phyloP scores from a whole-genome alignment of 2,329 filamentous ascomycete genomes.

The Trichoderma koningiopsis region DNA sequence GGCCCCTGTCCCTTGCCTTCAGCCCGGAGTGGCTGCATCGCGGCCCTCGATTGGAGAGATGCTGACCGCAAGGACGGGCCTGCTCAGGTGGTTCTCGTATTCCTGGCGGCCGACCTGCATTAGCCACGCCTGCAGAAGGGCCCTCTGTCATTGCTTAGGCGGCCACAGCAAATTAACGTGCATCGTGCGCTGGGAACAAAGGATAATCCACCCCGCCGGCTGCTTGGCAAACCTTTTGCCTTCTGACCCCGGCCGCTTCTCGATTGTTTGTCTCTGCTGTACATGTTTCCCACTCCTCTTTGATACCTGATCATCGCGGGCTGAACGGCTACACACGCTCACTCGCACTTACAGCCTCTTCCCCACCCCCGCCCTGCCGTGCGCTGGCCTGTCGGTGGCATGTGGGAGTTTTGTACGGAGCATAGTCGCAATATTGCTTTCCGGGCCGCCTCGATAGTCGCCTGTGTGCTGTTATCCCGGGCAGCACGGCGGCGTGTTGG shows the following conservation, averaged over 20 bases:
- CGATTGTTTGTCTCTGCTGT: not conserved
- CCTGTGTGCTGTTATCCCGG: not conserved
- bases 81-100: slow-evolving; percentile 28
- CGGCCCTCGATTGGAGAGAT: slow-evolving; percentile 24
- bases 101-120: slow-evolving; percentile 26
- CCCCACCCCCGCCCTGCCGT: slow-evolving; percentile 1
- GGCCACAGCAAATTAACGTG: not conserved
- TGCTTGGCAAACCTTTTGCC: not conserved
- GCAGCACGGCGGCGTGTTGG: not conserved
- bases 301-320: not conserved
- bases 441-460: not conserved
- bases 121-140: not conserved
- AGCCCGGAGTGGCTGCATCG: slow-evolving; percentile 23
- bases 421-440: slow-evolving; percentile 21
- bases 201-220: slow-evolving; percentile 5
- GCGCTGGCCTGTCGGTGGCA: not conserved
- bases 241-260: not conserved
- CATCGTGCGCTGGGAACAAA: not conserved
- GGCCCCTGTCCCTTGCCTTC: slow-evolving; percentile 2
- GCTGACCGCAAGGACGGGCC: slow-evolving; percentile 12
- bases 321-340: not conserved
- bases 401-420: not conserved
- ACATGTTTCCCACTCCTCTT: not conserved
- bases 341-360: not conserved
- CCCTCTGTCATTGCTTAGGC: not conserved